Evolutionary conservation across 768 basidiomycete genomes (phyloP).

Genomic region (Antrodiella citrinella): DNA sequence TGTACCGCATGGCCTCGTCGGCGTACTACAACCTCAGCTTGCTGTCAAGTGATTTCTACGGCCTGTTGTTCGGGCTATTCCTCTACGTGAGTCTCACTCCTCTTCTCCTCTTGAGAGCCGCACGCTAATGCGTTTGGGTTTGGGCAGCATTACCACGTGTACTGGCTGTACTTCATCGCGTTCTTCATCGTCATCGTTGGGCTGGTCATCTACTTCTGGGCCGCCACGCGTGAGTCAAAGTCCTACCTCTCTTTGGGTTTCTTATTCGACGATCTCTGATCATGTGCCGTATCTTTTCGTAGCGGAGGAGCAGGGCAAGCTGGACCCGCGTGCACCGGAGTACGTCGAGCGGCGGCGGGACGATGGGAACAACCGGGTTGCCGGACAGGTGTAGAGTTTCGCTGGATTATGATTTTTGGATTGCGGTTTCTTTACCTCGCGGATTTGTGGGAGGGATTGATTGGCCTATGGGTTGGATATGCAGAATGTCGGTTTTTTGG

Average conservation of each 20-base stretch:
- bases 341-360: conserved; percentile 34
- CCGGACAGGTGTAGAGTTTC: conserved; percentile 13
- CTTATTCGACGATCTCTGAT: not conserved
- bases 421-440: no score
- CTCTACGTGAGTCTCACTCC: conserved; percentile 34
- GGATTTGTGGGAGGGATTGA: no score
- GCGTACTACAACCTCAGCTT: conserved; percentile 80
- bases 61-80: conserved; percentile 69
- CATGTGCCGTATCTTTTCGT: conserved; percentile 6
- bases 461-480: no score
- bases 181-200: conserved; percentile 65
- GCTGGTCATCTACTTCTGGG: conserved; percentile 82
- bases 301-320: conserved; percentile 70
- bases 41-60: conserved; percentile 85
- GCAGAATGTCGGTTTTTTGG: not conserved
- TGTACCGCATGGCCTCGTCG: conserved; percentile 82
- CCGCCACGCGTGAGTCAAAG: conserved; percentile 58
- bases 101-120: not conserved
- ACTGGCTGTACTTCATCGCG: conserved; percentile 84
- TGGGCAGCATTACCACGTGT: conserved; percentile 66
- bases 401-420: no score
- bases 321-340: conserved; percentile 48
- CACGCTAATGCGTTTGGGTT: conserved; percentile 11
- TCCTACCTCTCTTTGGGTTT: not conserved
- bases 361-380: conserved; percentile 2